These are phyloP conservation scores for Trypanosoma caninum DNA, from an alignment of 208 protist genomes.

Conservation along the genomic window DNA sequence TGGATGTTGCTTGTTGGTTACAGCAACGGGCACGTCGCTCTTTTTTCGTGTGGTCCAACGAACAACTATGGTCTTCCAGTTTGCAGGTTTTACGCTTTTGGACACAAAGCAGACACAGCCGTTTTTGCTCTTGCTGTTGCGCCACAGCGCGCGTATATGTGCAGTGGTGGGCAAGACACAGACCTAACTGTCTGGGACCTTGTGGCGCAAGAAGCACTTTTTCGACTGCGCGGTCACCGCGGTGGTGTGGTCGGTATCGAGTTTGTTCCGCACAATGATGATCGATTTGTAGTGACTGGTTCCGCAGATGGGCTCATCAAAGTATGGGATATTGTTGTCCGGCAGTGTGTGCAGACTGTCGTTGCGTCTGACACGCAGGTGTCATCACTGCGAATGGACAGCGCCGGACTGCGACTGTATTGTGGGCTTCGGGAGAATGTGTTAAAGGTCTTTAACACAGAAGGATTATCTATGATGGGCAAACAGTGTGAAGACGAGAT, in stretches of 20 bases:
- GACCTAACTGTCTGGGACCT: conserved; percentile 99
- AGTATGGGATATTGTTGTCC: conserved; percentile 76
- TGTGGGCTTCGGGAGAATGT: conserved; percentile 85
- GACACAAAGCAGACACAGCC: conserved; percentile 77
- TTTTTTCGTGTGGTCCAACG: conserved; percentile 60
- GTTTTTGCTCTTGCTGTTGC: conserved; percentile 86
- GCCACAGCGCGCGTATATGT: conserved; percentile 46
- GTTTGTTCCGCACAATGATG: conserved; percentile 38
- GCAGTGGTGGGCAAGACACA: conserved; percentile 95
- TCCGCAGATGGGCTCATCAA: conserved; percentile 87
- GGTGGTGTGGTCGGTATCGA: conserved; percentile 68
- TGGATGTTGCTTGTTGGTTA: conserved; percentile 86
- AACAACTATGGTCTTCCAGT: conserved; percentile 83
- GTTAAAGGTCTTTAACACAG: conserved; percentile 82
- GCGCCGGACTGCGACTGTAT: conserved; percentile 58
- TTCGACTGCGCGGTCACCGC: conserved; percentile 84
- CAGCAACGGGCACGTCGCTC: conserved; percentile 75
- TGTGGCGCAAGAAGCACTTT: conserved; percentile 59
- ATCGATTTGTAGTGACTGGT: conserved; percentile 57
- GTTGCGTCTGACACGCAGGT: conserved; percentile 82
- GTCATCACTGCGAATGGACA: conserved; percentile 66
- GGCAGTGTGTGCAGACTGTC: conserved; percentile 86
- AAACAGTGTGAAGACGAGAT: not conserved
- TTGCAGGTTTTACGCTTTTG: conserved; percentile 80
- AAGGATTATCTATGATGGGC: conserved; percentile 27